A percentile compares a stretch with the other conserved stretches of the same genome.
These are phyloP conservation scores for Theobroma cacao DNA, from an alignment of 345 rosid genomes.

Conservation along the genomic window DNA sequence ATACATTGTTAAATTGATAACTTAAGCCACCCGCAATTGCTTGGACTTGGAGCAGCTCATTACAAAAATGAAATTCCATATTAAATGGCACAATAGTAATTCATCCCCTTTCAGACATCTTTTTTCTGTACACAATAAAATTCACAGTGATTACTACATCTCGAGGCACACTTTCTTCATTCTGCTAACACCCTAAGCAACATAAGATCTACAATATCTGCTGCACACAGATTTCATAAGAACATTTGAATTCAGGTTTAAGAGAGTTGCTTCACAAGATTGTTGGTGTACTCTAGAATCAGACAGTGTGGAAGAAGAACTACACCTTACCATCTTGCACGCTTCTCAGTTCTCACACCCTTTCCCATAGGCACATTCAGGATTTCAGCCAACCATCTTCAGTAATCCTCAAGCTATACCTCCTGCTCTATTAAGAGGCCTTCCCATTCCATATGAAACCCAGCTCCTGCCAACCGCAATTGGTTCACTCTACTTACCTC, in stretches of 20 bases:
- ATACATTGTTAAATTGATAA: too few relatives aligned
- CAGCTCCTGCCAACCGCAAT: background rate
- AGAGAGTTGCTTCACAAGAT: background rate
- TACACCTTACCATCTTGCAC: background rate
- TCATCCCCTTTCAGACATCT: too few relatives aligned
- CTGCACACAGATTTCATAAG: background rate
- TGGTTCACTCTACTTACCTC: background rate
- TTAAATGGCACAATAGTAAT: background rate
- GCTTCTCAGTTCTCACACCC: background rate
- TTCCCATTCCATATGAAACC: background rate
- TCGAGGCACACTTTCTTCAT: background rate
- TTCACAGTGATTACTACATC: background rate
- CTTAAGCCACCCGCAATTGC: too few relatives aligned
- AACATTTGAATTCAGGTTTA: background rate
- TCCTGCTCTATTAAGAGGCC: background rate
- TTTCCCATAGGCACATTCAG: background rate
- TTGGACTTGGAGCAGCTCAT: too few relatives aligned
- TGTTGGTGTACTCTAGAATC: background rate
- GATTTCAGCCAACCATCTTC: background rate
- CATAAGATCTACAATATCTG: background rate
- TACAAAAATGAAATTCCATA: too few relatives aligned
- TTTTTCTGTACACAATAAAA: too few relatives aligned
- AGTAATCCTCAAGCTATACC: background rate
- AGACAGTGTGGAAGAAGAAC: background rate
- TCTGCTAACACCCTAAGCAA: background rate